These are phyloP conservation scores for Ramichloridium luteum DNA, from an alignment of 2,329 filamentous ascomycete genomes.

Conservation along the genomic window DNA sequence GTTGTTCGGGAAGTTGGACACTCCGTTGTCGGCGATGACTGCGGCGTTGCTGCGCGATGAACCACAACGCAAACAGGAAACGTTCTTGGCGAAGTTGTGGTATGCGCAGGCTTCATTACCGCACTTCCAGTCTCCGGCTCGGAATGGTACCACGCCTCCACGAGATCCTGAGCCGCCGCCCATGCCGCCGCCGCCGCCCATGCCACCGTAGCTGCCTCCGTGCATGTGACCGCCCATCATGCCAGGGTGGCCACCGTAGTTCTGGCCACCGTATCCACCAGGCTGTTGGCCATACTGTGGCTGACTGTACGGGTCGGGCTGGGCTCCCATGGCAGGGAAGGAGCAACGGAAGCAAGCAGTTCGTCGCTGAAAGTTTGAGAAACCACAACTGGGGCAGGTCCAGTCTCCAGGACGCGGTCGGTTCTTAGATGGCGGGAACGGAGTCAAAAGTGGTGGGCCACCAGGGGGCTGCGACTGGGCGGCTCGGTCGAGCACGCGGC, in stretches of 20 bases:
- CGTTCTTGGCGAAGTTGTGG: conserved; percentile 99
- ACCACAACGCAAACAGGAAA: conserved; percentile 91
- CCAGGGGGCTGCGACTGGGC: conserved; percentile 46
- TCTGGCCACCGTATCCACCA: conserved; percentile 27
- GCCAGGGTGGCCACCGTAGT: conserved; percentile 48
- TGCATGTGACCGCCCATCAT: conserved; percentile 67
- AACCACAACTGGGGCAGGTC: conserved; percentile 97
- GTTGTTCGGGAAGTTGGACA: conserved; percentile 35
- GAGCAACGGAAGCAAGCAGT: conserved; percentile 98
- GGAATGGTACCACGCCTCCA: conserved; percentile 76
- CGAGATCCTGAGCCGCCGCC: conserved; percentile 47
- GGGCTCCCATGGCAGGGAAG: conserved; percentile 84
- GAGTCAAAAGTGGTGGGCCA: conserved; percentile 59
- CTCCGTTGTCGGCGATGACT: conserved; percentile 78
- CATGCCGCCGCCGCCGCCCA: conserved; percentile 45
- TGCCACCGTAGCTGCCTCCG: conserved; percentile 34
- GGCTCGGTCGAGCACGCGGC: conserved; percentile 86
- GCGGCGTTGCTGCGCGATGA: conserved; percentile 88
- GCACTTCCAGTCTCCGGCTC: conserved; percentile 97
- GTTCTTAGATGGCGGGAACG: conserved; percentile 98
- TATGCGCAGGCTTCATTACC: conserved; percentile 95
- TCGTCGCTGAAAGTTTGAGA: conserved; percentile 97
- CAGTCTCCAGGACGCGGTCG: conserved; percentile 92
- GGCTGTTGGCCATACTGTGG: conserved; percentile 39
- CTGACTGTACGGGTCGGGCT: conserved; percentile 47